These are phyloP conservation scores for slime mould (Dictyostelium discoideum) DNA, from an alignment of 78 protist genomes.

Conservation along the genomic window DNA sequence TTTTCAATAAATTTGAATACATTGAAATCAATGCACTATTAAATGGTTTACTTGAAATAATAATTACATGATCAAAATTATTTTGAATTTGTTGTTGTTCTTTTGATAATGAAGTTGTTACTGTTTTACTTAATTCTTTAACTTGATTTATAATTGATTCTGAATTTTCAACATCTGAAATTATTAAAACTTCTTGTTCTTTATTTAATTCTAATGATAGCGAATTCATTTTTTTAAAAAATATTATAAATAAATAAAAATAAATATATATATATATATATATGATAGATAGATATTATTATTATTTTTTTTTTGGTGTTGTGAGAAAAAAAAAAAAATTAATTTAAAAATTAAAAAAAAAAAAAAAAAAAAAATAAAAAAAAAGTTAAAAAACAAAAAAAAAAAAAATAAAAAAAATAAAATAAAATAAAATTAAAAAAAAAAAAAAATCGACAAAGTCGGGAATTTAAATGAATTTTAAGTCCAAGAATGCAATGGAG, in stretches of 20 bases:
- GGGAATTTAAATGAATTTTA: neutral
- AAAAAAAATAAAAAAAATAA: neutral
- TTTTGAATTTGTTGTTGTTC: neutral
- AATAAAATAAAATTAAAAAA: neutral
- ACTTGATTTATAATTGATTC: neutral
- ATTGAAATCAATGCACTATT: neutral
- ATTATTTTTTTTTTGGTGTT: neutral
- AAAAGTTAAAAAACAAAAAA: neutral
- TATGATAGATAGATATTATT: too few species aligned
- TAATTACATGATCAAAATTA: neutral
- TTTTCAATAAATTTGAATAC: constrained; percentile 8
- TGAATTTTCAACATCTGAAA: constrained; percentile 1
- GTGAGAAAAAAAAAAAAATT: neutral
- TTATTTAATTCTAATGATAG: neutral
- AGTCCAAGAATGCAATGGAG: too few species aligned
- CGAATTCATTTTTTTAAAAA: neutral
- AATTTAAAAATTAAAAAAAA: neutral
- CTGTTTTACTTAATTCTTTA: neutral
- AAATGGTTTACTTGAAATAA: neutral
- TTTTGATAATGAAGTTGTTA: neutral
- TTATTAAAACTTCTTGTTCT: constrained; percentile 3
- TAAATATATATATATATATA: too few species aligned
- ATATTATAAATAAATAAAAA: too few species aligned
- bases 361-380: neutral
- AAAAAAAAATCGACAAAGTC: neutral